Evolutionary conservation across 257 asterid genomes (phyloP), one percentile per base, ranked within the genome.

Genomic region (Coffea eugenioides): DNA sequence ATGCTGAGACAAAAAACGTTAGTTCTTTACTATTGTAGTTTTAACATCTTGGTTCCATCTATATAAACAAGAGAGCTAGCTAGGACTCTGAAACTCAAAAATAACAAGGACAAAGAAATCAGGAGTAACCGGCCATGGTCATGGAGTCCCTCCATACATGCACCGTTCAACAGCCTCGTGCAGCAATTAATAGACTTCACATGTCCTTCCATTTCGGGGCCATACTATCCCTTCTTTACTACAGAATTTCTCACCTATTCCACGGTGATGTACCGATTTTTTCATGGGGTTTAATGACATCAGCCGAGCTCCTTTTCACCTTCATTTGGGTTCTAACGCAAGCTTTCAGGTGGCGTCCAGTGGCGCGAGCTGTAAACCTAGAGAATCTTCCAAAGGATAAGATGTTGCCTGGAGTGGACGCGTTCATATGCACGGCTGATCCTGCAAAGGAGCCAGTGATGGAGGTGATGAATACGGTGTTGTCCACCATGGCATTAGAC

Each of bases 301-400:
- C 78, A 16, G 75, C 96, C 45, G 98, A 93, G 87, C 56, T 86
- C 10, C 71, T 92, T 46, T 89, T 93, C 89, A 66, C 94, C 84
- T 83, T 87, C 73, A 25, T 92, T 3, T 93, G 97, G 98, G 8
- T 52, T 36, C 71, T 89, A 1, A 23, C 85, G 16, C 97, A 93
- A 82, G 82, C 95, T 5, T 93, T 92, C 90, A 90, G 97, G 82
- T 92, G 96, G 97, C 70, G 80, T 49, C 98, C 98, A 74, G 94
- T 93, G 81, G 91, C 51, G 57, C 86, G 98, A 51, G 71, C 90
- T 7, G 97, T 79, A 76, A 82, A 73, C 77, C 88, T 71, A 61
- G 88, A 85, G 82, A 92, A 90, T 85, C 92, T 93, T 20, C 94
- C 97, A 0, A 46, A 69, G 18, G 91, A 91, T 18, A 78, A 65